Conservation (phyloP, 768 basidiomycete species). For the Termitomyces sp. region DNA sequence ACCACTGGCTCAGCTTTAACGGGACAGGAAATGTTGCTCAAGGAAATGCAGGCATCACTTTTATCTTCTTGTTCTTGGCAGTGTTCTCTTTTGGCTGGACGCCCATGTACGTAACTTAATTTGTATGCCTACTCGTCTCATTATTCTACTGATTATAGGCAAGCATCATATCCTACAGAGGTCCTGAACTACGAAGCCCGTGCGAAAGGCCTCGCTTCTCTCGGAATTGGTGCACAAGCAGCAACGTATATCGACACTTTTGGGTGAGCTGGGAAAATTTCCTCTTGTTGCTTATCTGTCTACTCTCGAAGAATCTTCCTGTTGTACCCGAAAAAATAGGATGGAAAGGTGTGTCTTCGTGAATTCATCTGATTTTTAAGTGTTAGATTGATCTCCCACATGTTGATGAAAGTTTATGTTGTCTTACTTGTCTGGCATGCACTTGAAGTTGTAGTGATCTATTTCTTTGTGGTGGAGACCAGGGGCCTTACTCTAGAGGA, state of each 20-base stretch:
- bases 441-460: conserved; percentile 41
- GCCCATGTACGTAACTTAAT: conserved; percentile 32
- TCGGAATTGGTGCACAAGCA: conserved; percentile 37
- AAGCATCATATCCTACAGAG: conserved; percentile 51
- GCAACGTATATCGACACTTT: conserved; percentile 46
- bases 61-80: conserved; percentile 47
- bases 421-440: conserved; percentile 46
- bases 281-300: not conserved
- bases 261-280: conserved; percentile 24
- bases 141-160: conserved; percentile 23
- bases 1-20: conserved; percentile 36
- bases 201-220: conserved; percentile 47
- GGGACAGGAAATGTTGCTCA: conserved; percentile 28
- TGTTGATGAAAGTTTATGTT: conserved; percentile 32
- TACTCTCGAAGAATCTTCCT: conserved; percentile 28
- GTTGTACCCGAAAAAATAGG: conserved; percentile 37
- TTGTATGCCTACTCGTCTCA: not conserved
- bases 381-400: not conserved
- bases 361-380: not conserved
- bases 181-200: conserved; percentile 45
- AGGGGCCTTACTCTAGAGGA: conserved; percentile 47
- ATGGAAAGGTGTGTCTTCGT: conserved; percentile 37
- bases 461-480: conserved; percentile 46
- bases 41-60: conserved; percentile 47
- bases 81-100: conserved; percentile 54